A percentile compares a stretch with the other conserved stretches of the same genome.
Conservation (phyloP, 2,329 filamentous ascomycete species). For the Penicillium corylophilum region DNA sequence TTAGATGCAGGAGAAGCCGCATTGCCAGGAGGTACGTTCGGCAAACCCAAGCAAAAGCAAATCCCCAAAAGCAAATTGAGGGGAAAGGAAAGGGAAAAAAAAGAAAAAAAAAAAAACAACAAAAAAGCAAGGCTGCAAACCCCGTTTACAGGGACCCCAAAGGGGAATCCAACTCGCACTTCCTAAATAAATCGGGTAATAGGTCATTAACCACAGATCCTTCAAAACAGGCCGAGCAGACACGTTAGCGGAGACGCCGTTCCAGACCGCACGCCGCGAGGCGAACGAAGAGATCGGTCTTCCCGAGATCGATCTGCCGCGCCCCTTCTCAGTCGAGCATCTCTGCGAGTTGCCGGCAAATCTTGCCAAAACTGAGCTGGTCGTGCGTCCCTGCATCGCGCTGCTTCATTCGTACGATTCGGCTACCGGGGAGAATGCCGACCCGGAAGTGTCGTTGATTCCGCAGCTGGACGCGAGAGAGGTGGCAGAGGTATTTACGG, state of each 20-base stretch:
- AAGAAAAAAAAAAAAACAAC: neutral
- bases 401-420: conserved; percentile 67
- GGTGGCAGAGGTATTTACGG: conserved; percentile 91
- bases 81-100: neutral
- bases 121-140: neutral
- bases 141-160: neutral
- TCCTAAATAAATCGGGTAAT: too few relatives aligned
- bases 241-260: conserved; percentile 55
- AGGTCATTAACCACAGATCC: neutral
- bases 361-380: conserved; percentile 70
- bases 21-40: conserved; percentile 73
- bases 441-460: conserved; percentile 69
- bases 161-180: conserved; percentile 34
- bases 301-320: conserved; percentile 67
- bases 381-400: conserved; percentile 73
- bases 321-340: conserved; percentile 80
- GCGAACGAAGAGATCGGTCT: conserved; percentile 92
- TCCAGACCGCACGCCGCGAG: conserved; percentile 83
- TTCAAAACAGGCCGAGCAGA: conserved; percentile 53
- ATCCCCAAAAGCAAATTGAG: conserved; percentile 1
- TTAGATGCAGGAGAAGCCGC: conserved; percentile 77
- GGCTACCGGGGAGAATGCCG: conserved; percentile 41
- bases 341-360: conserved; percentile 79
- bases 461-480: conserved; percentile 83
- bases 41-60: conserved; percentile 6